Percentiles rank a stretch among this genome's conserved stretches.
Conservation (phyloP, 1,284 basidiomycete genomes). For the Blastosporella zonata region DNA sequence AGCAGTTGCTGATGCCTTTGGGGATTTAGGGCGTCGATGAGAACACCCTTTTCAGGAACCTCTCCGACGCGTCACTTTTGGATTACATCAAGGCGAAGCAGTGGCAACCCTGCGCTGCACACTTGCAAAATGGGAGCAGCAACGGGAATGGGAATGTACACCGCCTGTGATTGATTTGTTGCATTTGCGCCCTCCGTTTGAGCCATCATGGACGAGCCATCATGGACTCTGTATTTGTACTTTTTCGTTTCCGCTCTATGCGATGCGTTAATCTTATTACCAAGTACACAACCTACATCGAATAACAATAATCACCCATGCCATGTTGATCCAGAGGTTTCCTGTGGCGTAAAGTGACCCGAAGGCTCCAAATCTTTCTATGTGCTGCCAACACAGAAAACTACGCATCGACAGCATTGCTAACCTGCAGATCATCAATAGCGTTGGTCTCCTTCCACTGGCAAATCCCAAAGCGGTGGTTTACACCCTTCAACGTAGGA, state of each 20-base stretch:
- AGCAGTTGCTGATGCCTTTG: slow-evolving; percentile 3
- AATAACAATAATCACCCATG: neutral
- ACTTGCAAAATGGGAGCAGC: slow-evolving; percentile 25
- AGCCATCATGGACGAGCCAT: neutral
- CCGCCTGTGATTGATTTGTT: slow-evolving; percentile 8
- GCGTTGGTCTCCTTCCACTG: slow-evolving; percentile 43
- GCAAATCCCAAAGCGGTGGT: slow-evolving; percentile 77
- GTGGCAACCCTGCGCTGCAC: slow-evolving; percentile 45
- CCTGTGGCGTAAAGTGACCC: neutral
- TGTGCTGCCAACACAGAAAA: neutral
- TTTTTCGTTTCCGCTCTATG: neutral
- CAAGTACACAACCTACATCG: neutral
- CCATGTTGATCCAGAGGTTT: neutral
- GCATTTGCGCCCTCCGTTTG: neutral
- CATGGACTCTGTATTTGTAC: neutral
- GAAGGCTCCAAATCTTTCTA: neutral
- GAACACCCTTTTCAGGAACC: slow-evolving; percentile 42
- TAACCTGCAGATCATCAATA: slow-evolving; percentile 28
- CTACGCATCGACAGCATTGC: slow-evolving; percentile 43
- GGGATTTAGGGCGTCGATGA: slow-evolving; percentile 42
- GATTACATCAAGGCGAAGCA: slow-evolving; percentile 53
- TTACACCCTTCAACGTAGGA: slow-evolving; percentile 74
- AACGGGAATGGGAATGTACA: slow-evolving; percentile 2
- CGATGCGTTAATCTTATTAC: neutral
- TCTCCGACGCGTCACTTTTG: slow-evolving; percentile 47